phyloP scores from a whole-genome alignment of 495 filamentous ascomycete genomes.

The Jackrogersella minutella region DNA sequence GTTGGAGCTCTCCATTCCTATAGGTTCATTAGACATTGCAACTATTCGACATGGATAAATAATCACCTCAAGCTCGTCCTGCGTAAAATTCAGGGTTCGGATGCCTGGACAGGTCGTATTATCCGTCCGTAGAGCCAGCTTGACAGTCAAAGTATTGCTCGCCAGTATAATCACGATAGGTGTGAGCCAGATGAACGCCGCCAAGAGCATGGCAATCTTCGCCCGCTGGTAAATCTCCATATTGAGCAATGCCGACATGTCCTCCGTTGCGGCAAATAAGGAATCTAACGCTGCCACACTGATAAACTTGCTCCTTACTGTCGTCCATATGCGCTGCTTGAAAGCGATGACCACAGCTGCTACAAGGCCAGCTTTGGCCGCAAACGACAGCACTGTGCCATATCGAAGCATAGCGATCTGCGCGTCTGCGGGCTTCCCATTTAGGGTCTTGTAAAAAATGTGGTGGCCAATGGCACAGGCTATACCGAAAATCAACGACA shows the following conservation, averaged over 20 bases:
- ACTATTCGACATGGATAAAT: background rate
- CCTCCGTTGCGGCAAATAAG: conserved; percentile 48
- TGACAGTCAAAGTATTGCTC: conserved; percentile 48
- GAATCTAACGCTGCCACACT: conserved; percentile 48
- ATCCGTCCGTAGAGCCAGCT: conserved; percentile 17
- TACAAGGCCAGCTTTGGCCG: conserved; percentile 48
- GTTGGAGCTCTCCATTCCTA: conserved; percentile 46
- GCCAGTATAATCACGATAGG: conserved; percentile 50
- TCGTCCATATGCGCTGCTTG: conserved; percentile 49
- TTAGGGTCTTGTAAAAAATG: conserved; percentile 44
- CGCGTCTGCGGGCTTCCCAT: conserved; percentile 43
- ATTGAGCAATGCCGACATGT: conserved; percentile 41
- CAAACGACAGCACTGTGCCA: conserved; percentile 47
- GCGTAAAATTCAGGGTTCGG: conserved; percentile 47
- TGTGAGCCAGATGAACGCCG: conserved; percentile 48
- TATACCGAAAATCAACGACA: conserved; percentile 46
- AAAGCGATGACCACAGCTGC: conserved; percentile 46
- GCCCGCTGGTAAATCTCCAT: conserved; percentile 47
- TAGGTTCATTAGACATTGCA: conserved; percentile 3
- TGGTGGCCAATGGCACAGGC: conserved; percentile 48
- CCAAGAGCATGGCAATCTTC: conserved; percentile 44
- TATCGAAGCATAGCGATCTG: conserved; percentile 52
- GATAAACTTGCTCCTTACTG: conserved; percentile 46
- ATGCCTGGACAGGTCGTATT: conserved; percentile 40
- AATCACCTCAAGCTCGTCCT: conserved; percentile 45